Evolutionary conservation across 2,329 filamentous ascomycete species (phyloP).

Genomic region (Pseudogymnoascus sp.): DNA sequence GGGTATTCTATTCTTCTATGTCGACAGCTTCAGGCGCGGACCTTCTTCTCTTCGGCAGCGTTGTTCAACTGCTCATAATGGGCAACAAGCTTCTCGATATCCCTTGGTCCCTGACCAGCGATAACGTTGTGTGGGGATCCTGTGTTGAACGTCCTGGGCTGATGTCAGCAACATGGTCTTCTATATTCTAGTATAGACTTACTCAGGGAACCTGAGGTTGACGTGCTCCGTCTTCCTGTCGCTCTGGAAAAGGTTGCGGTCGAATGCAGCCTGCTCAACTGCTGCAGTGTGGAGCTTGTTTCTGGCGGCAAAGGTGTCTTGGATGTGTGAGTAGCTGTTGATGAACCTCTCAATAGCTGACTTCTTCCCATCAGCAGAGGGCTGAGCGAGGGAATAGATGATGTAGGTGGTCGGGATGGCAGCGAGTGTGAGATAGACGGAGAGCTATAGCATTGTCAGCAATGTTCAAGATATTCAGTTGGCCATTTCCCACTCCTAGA

Average conservation of each 20-base stretch:
- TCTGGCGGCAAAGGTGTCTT: conserved; percentile 45
- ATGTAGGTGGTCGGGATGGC: conserved; percentile 38
- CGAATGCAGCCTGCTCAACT: conserved; percentile 55
- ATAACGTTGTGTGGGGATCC: conserved; percentile 57
- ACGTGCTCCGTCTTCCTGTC: conserved; percentile 38
- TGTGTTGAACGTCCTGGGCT: conserved; percentile 53
- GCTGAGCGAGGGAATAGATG: conserved; percentile 38
- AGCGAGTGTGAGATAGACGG: conserved; percentile 41
- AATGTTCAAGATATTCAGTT: background rate
- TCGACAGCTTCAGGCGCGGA: conserved; percentile 21
- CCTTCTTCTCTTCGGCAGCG: conserved; percentile 50
- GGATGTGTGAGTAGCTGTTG: conserved; percentile 45
- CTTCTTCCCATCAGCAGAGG: conserved; percentile 30
- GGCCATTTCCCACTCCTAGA: conserved; percentile 37
- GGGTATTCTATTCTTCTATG: conserved; percentile 13
- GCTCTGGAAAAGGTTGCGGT: conserved; percentile 53
- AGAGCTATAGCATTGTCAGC: conserved; percentile 30
- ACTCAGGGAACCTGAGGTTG: conserved; percentile 58
- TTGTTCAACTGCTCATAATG: conserved; percentile 54
- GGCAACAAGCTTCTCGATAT: conserved; percentile 52
- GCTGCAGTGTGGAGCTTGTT: conserved; percentile 54
- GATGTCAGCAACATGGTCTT: conserved; percentile 12
- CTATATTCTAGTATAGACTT: conserved; percentile 32
- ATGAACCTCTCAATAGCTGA: conserved; percentile 43
- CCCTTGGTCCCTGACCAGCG: conserved; percentile 49